Evolutionary conservation across 2,329 filamentous ascomycete genomes (phyloP).

Genomic region (Aspergillus sp.): DNA sequence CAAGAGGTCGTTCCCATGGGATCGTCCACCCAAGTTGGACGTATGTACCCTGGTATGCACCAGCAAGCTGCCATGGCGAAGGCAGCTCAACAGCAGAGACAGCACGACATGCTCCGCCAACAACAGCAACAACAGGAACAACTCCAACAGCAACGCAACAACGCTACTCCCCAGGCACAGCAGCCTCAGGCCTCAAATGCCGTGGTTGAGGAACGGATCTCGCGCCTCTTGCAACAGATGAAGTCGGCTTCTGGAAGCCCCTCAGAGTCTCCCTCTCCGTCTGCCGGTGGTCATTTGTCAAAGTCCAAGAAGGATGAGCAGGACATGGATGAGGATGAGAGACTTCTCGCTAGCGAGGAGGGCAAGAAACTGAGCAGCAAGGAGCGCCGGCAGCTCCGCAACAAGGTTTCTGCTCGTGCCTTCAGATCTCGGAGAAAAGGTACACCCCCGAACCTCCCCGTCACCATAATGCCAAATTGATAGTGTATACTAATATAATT

Average conservation of each 20-base stretch:
- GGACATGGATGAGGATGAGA: slow-evolving; percentile 98
- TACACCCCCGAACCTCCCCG: slow-evolving; percentile 43
- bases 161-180: slow-evolving; percentile 30
- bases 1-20: slow-evolving; percentile 58
- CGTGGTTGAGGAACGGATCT: slow-evolving; percentile 87
- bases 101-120: slow-evolving; percentile 60
- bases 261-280: slow-evolving; percentile 42
- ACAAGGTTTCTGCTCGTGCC: slow-evolving; percentile 96
- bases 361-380: slow-evolving; percentile 99
- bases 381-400: slow-evolving; percentile 92
- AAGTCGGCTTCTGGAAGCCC: slow-evolving; percentile 67
- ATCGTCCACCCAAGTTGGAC: slow-evolving; percentile 60
- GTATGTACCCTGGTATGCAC: slow-evolving; percentile 92
- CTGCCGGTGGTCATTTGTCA: slow-evolving; percentile 63
- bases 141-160: slow-evolving; percentile 14
- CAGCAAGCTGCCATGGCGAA: slow-evolving; percentile 79
- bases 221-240: slow-evolving; percentile 89
- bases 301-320: slow-evolving; percentile 90
- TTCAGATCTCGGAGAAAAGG: slow-evolving; percentile 98
- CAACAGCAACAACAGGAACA: slow-evolving; percentile 51
- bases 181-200: slow-evolving; percentile 56
- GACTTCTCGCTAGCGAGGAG: slow-evolving; percentile 90
- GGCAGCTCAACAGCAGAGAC: slow-evolving; percentile 66
- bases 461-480: neutral
- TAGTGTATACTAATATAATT: slow-evolving; percentile 49